A percentile compares a stretch with the other conserved stretches of the same genome.
These are phyloP conservation scores for Fusarium virguliforme DNA, from an alignment of 2,329 filamentous ascomycete species.

Conservation along the genomic window DNA sequence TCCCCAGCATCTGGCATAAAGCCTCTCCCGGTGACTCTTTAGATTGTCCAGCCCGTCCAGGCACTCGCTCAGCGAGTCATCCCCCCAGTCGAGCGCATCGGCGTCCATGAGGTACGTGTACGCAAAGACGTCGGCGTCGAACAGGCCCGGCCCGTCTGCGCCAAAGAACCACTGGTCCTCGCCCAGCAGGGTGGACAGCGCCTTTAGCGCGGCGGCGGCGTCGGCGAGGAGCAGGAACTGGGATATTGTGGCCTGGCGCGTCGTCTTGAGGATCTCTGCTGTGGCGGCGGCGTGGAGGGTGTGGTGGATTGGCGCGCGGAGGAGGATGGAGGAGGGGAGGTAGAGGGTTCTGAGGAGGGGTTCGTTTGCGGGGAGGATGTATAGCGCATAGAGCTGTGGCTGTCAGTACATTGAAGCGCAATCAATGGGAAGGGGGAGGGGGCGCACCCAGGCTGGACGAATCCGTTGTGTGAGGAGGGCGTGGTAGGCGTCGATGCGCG, in stretches of 20 bases:
- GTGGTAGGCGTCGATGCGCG: constrained; percentile 81
- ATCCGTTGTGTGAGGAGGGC: constrained; percentile 83
- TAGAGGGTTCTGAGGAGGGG: constrained; percentile 81
- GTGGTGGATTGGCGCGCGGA: constrained; percentile 74
- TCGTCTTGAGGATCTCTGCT: constrained; percentile 78
- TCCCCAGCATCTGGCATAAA: constrained; percentile 57
- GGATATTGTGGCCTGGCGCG: constrained; percentile 58
- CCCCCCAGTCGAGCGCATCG: constrained; percentile 74
- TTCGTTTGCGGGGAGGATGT: constrained; percentile 80
- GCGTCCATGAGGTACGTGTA: constrained; percentile 88
- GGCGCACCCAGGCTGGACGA: constrained; percentile 85
- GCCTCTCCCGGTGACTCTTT: constrained; percentile 62
- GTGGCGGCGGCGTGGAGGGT: constrained; percentile 82
- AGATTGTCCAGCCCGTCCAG: constrained; percentile 74
- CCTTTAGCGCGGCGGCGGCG: constrained; percentile 63
- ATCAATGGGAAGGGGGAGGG: not conserved
- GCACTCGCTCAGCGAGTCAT: constrained; percentile 71
- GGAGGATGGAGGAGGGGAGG: constrained; percentile 75
- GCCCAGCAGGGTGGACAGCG: constrained; percentile 63
- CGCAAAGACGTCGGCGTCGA: constrained; percentile 91
- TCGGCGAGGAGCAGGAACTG: constrained; percentile 60
- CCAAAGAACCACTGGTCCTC: constrained; percentile 67
- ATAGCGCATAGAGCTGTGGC: constrained; percentile 82
- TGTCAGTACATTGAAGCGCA: constrained; percentile 22
- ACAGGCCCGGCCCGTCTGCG: constrained; percentile 73